Evolutionary conservation across 148 eudicot genomes (phyloP).

Genomic region (Spergularia bocconei): DNA sequence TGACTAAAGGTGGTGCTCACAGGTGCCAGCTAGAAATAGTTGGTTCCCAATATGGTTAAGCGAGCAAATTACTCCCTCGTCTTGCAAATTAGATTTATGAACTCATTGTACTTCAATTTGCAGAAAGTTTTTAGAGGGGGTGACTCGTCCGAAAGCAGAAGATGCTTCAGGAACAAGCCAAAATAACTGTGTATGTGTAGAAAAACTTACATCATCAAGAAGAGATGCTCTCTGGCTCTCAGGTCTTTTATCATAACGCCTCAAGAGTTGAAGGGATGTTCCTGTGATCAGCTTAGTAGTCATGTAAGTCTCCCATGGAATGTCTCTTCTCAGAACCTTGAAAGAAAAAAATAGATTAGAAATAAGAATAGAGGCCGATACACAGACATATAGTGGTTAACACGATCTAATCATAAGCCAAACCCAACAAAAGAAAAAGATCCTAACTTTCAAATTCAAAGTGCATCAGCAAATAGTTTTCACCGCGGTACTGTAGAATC

Average conservation of each 20-base stretch:
- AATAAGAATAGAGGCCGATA: not conserved
- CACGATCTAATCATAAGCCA: not conserved
- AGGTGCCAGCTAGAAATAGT: not conserved
- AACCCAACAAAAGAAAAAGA: not conserved
- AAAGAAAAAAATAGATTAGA: conserved; percentile 11
- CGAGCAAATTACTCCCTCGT: not conserved
- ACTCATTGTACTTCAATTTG: not conserved
- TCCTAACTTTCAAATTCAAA: not conserved
- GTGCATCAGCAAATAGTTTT: not conserved
- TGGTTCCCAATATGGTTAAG: not conserved
- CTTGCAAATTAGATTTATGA: not conserved
- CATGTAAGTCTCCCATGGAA: conserved; percentile 99
- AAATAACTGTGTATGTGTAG: conserved; percentile 1
- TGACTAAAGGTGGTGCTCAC: not conserved
- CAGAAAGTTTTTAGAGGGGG: not conserved
- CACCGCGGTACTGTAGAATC: not conserved
- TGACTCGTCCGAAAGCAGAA: not conserved
- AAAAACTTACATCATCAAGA: conserved; percentile 73
- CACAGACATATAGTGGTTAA: not conserved
- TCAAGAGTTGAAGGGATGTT: conserved; percentile 83
- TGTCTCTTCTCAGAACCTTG: conserved; percentile 85
- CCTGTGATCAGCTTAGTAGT: conserved; percentile 83
- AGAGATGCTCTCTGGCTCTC: conserved; percentile 72
- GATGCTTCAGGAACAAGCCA: not conserved
- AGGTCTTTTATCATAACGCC: conserved; percentile 81